A percentile compares a stretch with the other conserved stretches of the same genome.
Conservation (phyloP, 1,284 basidiomycete genomes). For the Tausonia pullulans region DNA sequence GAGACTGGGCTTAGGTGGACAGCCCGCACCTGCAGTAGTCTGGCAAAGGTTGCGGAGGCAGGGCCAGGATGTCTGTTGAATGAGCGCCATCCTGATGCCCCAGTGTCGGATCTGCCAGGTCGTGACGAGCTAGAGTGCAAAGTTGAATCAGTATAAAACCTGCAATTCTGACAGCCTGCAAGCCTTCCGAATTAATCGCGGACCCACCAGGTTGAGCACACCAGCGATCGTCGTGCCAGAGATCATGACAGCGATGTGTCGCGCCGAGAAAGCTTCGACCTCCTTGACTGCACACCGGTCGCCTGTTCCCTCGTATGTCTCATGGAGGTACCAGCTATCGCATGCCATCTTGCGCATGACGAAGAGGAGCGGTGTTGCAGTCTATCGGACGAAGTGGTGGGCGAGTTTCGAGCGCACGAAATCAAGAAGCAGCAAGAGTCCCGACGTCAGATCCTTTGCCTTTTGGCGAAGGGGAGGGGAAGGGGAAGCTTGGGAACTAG, state of each 20-base stretch:
- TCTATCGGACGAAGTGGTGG: neutral
- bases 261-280: slow-evolving; percentile 26
- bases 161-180: no score
- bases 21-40: slow-evolving; percentile 22
- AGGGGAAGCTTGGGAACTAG: neutral
- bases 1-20: no score
- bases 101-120: slow-evolving; percentile 27
- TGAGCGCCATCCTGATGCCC: slow-evolving; percentile 30
- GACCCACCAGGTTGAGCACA: slow-evolving; percentile 26
- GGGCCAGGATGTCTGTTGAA: slow-evolving; percentile 32
- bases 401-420: neutral
- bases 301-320: slow-evolving; percentile 16
- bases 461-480: neutral
- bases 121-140: slow-evolving; percentile 22
- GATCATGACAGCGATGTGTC: slow-evolving; percentile 26
- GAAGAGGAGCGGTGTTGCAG: slow-evolving; percentile 4
- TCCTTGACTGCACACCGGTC: slow-evolving; percentile 26
- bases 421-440: neutral
- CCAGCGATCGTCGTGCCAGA: slow-evolving; percentile 22
- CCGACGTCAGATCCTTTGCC: neutral
- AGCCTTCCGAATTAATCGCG: neutral
- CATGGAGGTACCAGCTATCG: slow-evolving; percentile 15
- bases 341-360: slow-evolving; percentile 6
- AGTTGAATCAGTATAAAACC: neutral
- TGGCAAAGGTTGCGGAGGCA: slow-evolving; percentile 30